These are phyloP conservation scores for Monosporascus sp. DNA, from an alignment of 2,329 filamentous ascomycete species.

Conservation along the genomic window DNA sequence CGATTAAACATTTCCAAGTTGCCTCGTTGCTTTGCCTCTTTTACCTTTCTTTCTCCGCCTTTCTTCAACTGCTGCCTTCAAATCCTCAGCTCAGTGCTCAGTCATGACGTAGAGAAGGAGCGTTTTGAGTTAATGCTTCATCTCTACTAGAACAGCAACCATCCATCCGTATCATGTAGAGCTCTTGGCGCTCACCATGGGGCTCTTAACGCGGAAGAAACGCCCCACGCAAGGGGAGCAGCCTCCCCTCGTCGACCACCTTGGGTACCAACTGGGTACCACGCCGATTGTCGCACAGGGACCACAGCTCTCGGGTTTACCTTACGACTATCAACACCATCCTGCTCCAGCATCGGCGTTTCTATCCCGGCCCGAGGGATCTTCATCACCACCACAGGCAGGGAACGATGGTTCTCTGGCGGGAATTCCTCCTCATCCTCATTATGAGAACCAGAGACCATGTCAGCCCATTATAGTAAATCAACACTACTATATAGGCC, in stretches of 20 bases:
- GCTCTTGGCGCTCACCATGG: constrained; percentile 16
- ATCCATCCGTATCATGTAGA: not conserved
- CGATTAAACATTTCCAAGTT: not conserved
- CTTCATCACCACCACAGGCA: constrained; percentile 10
- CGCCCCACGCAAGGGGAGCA: constrained; percentile 12
- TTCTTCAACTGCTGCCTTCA: not conserved
- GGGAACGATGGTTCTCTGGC: constrained; percentile 15
- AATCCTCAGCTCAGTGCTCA: too few relatives aligned
- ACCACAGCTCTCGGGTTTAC: not conserved
- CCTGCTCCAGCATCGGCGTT: not conserved
- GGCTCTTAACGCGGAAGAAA: constrained; percentile 24
- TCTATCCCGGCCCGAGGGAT: constrained; percentile 3
- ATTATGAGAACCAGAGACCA: constrained; percentile 21
- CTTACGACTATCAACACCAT: not conserved
- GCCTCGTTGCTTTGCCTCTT: not conserved
- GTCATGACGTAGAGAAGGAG: not conserved
- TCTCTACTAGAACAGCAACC: not conserved
- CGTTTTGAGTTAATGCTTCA: not conserved
- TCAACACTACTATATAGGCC: constrained; percentile 44
- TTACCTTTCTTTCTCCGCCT: not conserved
- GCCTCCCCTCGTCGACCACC: constrained; percentile 14
- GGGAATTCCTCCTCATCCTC: constrained; percentile 17
- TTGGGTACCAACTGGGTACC: constrained; percentile 8
- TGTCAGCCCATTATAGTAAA: constrained; percentile 44
- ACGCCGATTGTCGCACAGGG: constrained; percentile 1